Base-by-base conservation (phyloP, 225 moss, liverwort and hornwort species). In the Asterella californica region DNA sequence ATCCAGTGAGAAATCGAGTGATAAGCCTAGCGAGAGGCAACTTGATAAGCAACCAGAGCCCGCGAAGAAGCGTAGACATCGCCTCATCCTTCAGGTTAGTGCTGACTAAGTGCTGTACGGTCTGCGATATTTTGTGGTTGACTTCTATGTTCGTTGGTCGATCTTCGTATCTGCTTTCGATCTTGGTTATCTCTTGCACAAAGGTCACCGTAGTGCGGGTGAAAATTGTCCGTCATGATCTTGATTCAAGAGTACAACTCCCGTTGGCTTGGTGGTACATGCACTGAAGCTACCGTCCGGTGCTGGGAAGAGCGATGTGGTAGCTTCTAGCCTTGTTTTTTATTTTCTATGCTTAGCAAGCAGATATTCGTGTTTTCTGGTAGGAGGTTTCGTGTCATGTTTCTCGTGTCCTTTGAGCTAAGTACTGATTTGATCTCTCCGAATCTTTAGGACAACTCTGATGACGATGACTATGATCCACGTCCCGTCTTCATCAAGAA, bases 41-140 rank as follows among this genome's bases (percentile, higher is more conserved):
- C 32, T 68, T 12, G 76, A 69, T 2, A 95, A 88, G 79, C 62
- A 81, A 68, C 74, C 85, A 69, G 91, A 91, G 65, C 84, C 86
- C 47, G 81, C 87, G 0, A 97, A 92, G 86, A 93, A 92, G 81
- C 86, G 97, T 55, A 89, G 94, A 76, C 97, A 97, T 64, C 97
- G 93, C 37, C 82, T 93, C 36, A 93, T 93, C 45, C 81, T 93
- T 48, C 91, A 93, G 91, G 93, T 94, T 84, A 48, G 62, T 81
- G 78, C 36, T 15, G 18, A 18, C 67, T 36, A 9, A 2, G 10
- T 27, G 6, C 61, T 27, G 27, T 61, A 21, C 25, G 11, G 25
- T n/a, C n/a, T 47, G n/a, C n/a, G 42, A n/a, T 48, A 1, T 11
- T 9, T 32, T 65, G 9, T 11, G 11, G 32, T 32, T 33, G 15